Conservation (phyloP, 768 basidiomycete genomes). For the Kwoniella dejecticola region DNA sequence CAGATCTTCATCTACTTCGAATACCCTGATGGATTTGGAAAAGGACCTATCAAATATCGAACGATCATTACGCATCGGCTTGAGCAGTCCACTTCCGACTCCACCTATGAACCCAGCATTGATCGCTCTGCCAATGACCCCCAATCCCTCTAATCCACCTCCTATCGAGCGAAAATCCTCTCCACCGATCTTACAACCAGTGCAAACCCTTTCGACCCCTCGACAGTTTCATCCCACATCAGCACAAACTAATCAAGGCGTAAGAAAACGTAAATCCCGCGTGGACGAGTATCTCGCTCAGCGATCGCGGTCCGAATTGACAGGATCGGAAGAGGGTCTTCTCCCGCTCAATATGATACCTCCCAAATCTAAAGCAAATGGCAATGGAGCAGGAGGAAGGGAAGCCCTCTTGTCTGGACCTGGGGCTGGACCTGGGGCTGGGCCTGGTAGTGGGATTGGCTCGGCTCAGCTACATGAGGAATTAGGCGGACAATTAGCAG, state of each 20-base stretch:
- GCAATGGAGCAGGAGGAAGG: conserved; percentile 7
- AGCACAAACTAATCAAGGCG: not conserved
- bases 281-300: conserved; percentile 33
- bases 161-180: not conserved
- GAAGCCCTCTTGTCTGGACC: conserved; percentile 34
- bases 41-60: conserved; percentile 9
- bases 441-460: conserved; percentile 34
- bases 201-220: not conserved
- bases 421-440: conserved; percentile 24
- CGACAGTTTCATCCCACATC: not conserved
- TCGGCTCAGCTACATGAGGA: conserved; percentile 51
- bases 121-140: conserved; percentile 22
- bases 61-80: conserved; percentile 1
- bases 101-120: conserved; percentile 15
- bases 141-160: conserved; percentile 5
- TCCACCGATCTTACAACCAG: not conserved
- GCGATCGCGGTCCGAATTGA: conserved; percentile 29
- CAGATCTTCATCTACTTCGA: conserved; percentile 21
- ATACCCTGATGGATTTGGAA: not conserved
- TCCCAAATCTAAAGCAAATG: not conserved
- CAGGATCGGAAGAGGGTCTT: conserved; percentile 34
- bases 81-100: conserved; percentile 15
- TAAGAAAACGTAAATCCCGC: conserved; percentile 10
- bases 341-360: conserved; percentile 25
- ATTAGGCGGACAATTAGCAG: conserved; percentile 51